Percentiles rank a stretch among this genome's conserved stretches.
Evolutionary conservation across 2,329 filamentous ascomycete species (phyloP).

Genomic region (Myriangium duriaei): DNA sequence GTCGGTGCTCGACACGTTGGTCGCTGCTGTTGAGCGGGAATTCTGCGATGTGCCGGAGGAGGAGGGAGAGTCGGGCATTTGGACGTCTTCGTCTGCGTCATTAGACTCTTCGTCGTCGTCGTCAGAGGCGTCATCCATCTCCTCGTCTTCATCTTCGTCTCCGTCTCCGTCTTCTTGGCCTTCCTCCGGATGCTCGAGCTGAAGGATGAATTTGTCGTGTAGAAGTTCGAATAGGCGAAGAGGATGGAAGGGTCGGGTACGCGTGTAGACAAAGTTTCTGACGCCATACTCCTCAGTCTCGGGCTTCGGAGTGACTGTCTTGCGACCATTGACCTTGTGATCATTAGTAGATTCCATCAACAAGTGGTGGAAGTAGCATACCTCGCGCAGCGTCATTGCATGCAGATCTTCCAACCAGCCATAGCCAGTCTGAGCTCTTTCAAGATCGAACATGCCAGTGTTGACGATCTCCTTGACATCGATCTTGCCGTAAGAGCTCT

Average conservation of each 20-base stretch:
- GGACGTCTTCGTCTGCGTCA: slow-evolving; percentile 20
- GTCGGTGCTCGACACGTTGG: slow-evolving; percentile 16
- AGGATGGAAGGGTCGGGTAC: slow-evolving; percentile 34
- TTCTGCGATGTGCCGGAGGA: not conserved
- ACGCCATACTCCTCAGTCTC: slow-evolving; percentile 65
- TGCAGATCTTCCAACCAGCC: slow-evolving; percentile 61
- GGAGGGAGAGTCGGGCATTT: slow-evolving; percentile 21
- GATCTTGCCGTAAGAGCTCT: slow-evolving; percentile 30
- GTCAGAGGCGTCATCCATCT: slow-evolving; percentile 15
- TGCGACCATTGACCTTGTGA: slow-evolving; percentile 34
- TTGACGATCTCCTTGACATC: slow-evolving; percentile 52
- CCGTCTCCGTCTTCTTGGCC: slow-evolving; percentile 24
- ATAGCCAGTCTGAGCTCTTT: slow-evolving; percentile 50
- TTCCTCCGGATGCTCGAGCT: slow-evolving; percentile 27
- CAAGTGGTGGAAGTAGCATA: not conserved
- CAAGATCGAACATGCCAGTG: slow-evolving; percentile 52
- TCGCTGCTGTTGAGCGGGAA: slow-evolving; percentile 10
- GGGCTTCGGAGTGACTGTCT: slow-evolving; percentile 50
- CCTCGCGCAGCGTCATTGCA: slow-evolving; percentile 50
- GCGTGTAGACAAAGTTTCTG: slow-evolving; percentile 56
- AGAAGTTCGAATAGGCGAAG: slow-evolving; percentile 28
- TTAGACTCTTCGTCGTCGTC: slow-evolving; percentile 22
- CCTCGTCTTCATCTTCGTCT: slow-evolving; percentile 18
- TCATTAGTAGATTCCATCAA: not conserved
- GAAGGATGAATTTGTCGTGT: slow-evolving; percentile 32